These are phyloP conservation scores for Pyrenopolyporus hunteri DNA, from an alignment of 495 filamentous ascomycete species.

Conservation along the genomic window DNA sequence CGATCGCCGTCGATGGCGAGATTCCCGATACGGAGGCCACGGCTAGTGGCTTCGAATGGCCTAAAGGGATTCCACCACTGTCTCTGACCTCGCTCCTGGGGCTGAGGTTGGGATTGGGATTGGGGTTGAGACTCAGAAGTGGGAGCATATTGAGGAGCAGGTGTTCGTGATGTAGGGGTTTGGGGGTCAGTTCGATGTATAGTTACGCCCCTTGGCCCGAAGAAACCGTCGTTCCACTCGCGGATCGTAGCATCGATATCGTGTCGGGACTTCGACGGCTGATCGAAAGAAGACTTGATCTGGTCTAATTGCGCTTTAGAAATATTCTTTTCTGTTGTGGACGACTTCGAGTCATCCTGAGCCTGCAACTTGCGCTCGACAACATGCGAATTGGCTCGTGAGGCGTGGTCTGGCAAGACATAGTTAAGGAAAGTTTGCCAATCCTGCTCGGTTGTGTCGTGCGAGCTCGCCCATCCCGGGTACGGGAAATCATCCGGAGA, in stretches of 20 bases:
- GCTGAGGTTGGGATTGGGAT: conserved; percentile 8
- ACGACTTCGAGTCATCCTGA: conserved; percentile 34
- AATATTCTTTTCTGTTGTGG: conserved; percentile 26
- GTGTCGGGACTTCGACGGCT: conserved; percentile 4
- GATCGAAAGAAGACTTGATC: conserved; percentile 28
- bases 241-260: conserved; percentile 44
- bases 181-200: neutral
- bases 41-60: conserved; percentile 6
- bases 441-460: conserved; percentile 51
- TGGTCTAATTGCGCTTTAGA: conserved; percentile 47
- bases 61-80: conserved; percentile 36
- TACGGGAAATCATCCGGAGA: conserved; percentile 45
- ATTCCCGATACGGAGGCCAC: conserved; percentile 44
- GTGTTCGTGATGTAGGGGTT: neutral
- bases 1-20: conserved; percentile 48
- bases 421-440: conserved; percentile 60
- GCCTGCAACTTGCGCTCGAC: conserved; percentile 47
- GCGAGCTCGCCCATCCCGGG: conserved; percentile 33
- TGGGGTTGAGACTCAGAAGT: conserved; percentile 4
- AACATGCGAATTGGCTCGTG: conserved; percentile 41
- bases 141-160: neutral
- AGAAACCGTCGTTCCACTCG: conserved; percentile 61
- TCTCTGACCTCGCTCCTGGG: conserved; percentile 15
- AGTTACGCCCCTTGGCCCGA: conserved; percentile 47
- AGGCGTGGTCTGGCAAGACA: conserved; percentile 43